Conservation (phyloP, 768 basidiomycete genomes). For the Serpula lacrymans region DNA sequence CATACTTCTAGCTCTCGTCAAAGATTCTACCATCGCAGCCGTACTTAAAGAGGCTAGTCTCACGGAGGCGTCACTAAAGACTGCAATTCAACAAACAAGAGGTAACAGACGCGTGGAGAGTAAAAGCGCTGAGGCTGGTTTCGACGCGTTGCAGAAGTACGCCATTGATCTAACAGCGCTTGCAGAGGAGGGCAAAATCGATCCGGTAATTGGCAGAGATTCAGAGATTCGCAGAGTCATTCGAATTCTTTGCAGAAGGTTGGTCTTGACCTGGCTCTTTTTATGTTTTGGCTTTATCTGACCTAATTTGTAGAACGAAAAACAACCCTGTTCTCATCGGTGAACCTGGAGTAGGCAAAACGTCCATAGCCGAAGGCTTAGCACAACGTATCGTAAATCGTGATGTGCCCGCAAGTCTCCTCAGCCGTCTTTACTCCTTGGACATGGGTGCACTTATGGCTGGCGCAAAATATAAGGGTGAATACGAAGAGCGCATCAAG, state of each 20-base stretch:
- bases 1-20: conserved; percentile 78
- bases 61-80: conserved; percentile 70
- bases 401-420: conserved; percentile 76
- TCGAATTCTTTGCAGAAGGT: conserved; percentile 81
- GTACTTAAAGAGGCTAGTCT: conserved; percentile 74
- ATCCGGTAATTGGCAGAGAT: conserved; percentile 91
- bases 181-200: conserved; percentile 91
- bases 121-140: conserved; percentile 85
- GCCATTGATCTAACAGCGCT: conserved; percentile 83
- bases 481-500: conserved; percentile 97
- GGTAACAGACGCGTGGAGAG: conserved; percentile 85
- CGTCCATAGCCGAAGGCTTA: conserved; percentile 91
- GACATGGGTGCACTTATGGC: conserved; percentile 98
- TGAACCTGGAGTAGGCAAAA: conserved; percentile 94
- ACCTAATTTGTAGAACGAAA: conserved; percentile 64
- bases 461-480: conserved; percentile 88
- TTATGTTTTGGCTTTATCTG: background rate
- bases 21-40: conserved; percentile 62
- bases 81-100: conserved; percentile 73
- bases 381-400: conserved; percentile 94
- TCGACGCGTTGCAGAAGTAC: conserved; percentile 89
- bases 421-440: conserved; percentile 76
- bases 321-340: conserved; percentile 98
- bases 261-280: no score
- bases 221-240: conserved; percentile 86